These are phyloP conservation scores for Sechiopsis laciniata DNA, from an alignment of 306 rosid species.

Conservation along the genomic window DNA sequence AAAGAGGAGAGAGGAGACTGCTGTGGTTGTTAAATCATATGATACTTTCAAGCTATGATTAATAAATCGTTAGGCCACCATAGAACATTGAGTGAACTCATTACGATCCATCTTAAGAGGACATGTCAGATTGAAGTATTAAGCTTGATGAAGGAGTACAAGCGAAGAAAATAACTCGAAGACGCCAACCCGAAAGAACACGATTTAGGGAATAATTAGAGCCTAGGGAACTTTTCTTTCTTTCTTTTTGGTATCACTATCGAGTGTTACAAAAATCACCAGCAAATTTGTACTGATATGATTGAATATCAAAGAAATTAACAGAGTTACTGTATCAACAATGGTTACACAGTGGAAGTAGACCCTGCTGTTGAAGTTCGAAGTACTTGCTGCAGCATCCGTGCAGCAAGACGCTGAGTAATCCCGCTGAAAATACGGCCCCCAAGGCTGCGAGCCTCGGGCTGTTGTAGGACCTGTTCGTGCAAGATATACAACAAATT, in stretches of 20 bases:
- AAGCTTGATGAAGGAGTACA: too few relatives aligned
- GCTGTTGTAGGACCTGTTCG: constrained; percentile 73
- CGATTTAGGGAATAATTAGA: too few relatives aligned
- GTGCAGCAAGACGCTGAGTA: constrained; percentile 83
- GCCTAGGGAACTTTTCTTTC: neutral
- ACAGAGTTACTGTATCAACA: neutral
- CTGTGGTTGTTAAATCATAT: too few relatives aligned
- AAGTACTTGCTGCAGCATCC: constrained; percentile 78
- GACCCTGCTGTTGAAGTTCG: constrained; percentile 45
- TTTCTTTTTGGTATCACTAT: neutral
- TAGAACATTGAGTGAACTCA: too few relatives aligned
- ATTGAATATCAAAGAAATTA: neutral
- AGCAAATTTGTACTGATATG: neutral
- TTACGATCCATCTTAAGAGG: too few relatives aligned
- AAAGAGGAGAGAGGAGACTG: too few relatives aligned
- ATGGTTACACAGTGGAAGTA: constrained; percentile 32
- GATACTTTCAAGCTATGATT: too few relatives aligned
- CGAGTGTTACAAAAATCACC: constrained; percentile 2
- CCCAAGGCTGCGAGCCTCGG: constrained; percentile 75
- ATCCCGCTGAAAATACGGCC: constrained; percentile 68
- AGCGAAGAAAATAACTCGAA: too few relatives aligned
- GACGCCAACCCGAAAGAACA: too few relatives aligned
- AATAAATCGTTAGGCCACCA: too few relatives aligned
- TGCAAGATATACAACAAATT: neutral
- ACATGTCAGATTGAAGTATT: too few relatives aligned